These are phyloP conservation scores for Hydrangea macrophylla DNA, from an alignment of 148 eudicot species.

Conservation along the genomic window DNA sequence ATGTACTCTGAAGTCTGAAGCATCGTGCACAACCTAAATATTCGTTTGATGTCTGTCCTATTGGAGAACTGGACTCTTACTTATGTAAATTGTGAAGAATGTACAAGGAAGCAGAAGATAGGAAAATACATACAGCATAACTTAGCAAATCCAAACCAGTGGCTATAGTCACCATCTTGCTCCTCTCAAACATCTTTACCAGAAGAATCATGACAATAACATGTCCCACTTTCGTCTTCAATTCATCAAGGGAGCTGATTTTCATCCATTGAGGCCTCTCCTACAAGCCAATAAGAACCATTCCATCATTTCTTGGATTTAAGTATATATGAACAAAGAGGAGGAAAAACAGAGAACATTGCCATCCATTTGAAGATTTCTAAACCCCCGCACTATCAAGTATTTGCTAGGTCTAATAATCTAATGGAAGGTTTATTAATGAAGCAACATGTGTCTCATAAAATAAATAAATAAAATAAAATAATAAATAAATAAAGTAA, in stretches of 20 bases:
- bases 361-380: not conserved
- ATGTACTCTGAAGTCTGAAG: no score
- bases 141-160: conserved; percentile 83
- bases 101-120: conserved; percentile 91
- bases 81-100: conserved; percentile 82
- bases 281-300: conserved; percentile 27
- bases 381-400: not conserved
- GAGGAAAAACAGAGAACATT: not conserved
- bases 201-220: conserved; percentile 93
- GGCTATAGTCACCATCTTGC: conserved; percentile 92
- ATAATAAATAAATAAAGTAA: no score
- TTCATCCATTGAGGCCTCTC: conserved; percentile 98
- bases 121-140: conserved; percentile 82
- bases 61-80: conserved; percentile 24
- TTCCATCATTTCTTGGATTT: not conserved
- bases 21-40: no score
- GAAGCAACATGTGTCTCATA: not conserved
- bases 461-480: no score
- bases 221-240: conserved; percentile 96
- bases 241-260: conserved; percentile 81
- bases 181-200: conserved; percentile 96
- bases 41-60: no score
- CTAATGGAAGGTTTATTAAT: not conserved
- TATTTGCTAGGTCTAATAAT: not conserved
- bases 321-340: not conserved